phyloP scores from a whole-genome alignment of 108 stramenopile species.

The Nitzschia sp. region DNA sequence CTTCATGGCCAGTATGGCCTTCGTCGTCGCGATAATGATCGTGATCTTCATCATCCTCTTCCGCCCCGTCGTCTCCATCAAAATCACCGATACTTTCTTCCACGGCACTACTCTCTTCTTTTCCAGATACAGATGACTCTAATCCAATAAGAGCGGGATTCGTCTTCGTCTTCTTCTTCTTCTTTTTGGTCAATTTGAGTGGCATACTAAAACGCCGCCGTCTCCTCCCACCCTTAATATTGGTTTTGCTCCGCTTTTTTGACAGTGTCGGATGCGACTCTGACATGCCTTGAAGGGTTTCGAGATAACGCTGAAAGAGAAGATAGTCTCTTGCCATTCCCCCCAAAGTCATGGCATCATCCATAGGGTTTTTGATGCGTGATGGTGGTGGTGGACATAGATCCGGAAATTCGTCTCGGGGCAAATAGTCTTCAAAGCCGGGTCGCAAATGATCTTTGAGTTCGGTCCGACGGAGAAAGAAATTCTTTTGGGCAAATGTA shows the following conservation, averaged over 20 bases:
- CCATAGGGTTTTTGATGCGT: not conserved
- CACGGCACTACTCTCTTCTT: not conserved
- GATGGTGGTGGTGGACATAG: not conserved
- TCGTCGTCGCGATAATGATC: not conserved
- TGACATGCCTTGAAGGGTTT: constrained; percentile 2
- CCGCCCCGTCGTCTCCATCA: not conserved
- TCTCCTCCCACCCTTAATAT: not conserved
- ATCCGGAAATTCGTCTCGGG: constrained; percentile 13
- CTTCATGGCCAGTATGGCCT: not conserved
- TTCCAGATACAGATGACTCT: not conserved
- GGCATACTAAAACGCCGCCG: constrained; percentile 4
- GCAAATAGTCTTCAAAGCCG: not conserved
- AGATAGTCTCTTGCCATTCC: constrained; percentile 5
- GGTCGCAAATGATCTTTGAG: not conserved
- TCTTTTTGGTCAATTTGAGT: not conserved
- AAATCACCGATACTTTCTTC: not conserved
- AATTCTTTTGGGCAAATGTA: not conserved
- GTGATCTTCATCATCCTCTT: not conserved
- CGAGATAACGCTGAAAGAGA: constrained; percentile 9
- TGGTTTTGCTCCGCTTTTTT: not conserved
- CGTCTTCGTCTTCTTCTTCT: not conserved
- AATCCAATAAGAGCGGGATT: not conserved
- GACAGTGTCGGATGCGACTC: not conserved
- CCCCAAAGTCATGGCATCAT: not conserved
- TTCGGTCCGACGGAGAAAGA: not conserved